Evolutionary conservation across 768 basidiomycete genomes (phyloP).

Genomic region (Rhizopogon vesiculosus): DNA sequence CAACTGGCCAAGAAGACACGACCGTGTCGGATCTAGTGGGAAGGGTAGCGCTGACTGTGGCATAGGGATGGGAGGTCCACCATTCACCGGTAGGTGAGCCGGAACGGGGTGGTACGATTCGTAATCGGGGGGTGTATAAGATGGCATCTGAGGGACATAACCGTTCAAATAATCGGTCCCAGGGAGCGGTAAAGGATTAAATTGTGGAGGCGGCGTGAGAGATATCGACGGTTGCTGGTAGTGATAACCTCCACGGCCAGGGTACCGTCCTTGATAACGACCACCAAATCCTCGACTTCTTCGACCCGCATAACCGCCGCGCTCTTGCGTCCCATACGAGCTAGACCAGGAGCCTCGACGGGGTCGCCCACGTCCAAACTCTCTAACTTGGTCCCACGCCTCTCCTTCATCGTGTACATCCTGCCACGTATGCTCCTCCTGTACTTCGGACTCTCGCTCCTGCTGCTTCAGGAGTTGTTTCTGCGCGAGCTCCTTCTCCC

Average conservation of each 20-base stretch:
- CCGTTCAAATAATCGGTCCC: slow-evolving; percentile 20
- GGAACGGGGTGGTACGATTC: slow-evolving; percentile 22
- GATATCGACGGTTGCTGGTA: slow-evolving; percentile 29
- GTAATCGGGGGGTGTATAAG: slow-evolving; percentile 27
- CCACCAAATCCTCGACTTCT: slow-evolving; percentile 36
- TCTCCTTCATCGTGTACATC: slow-evolving; percentile 20
- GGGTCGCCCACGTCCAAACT: slow-evolving; percentile 18
- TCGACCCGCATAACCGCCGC: slow-evolving; percentile 26
- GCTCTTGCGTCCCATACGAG: slow-evolving; percentile 20
- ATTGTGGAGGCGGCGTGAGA: slow-evolving; percentile 27
- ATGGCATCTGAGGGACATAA: slow-evolving; percentile 19
- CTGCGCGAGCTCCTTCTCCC: slow-evolving; percentile 9
- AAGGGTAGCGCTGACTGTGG: slow-evolving; percentile 44
- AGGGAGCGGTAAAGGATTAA: slow-evolving; percentile 23
- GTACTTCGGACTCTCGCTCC: slow-evolving; percentile 4
- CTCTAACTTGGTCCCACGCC: slow-evolving; percentile 17
- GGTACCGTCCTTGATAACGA: slow-evolving; percentile 30
- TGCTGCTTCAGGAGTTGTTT: slow-evolving; percentile 12
- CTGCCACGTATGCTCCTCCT: slow-evolving; percentile 13
- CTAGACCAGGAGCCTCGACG: slow-evolving; percentile 28
- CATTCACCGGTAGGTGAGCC: slow-evolving; percentile 14
- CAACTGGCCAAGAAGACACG: slow-evolving; percentile 73
- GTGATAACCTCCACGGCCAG: slow-evolving; percentile 30
- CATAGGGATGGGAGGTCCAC: slow-evolving; percentile 33
- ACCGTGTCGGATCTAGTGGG: slow-evolving; percentile 61